Evolutionary conservation across 1,284 basidiomycete genomes (phyloP).

Genomic region (Filobasidium uniguttulatum): DNA sequence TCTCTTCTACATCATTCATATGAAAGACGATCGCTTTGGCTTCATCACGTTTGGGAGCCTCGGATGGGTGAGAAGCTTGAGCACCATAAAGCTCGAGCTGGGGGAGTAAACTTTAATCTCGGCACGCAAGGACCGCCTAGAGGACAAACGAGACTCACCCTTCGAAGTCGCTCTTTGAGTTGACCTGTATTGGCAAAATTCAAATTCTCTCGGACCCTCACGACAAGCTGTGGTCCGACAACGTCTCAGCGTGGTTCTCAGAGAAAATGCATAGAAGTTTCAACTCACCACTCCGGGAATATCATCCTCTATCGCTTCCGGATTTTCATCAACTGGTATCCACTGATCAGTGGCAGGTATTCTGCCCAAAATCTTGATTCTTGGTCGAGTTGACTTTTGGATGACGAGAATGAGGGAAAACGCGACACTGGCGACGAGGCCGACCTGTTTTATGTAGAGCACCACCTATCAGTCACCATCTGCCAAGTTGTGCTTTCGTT

Average conservation of each 20-base stretch:
- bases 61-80: slow-evolving; percentile 66
- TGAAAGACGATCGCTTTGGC: slow-evolving; percentile 74
- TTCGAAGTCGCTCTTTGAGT: slow-evolving; percentile 63
- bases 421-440: slow-evolving; percentile 68
- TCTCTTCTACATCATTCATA: slow-evolving; percentile 61
- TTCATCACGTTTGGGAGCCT: slow-evolving; percentile 59
- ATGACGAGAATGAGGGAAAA: slow-evolving; percentile 77
- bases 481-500: slow-evolving; percentile 43
- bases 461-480: slow-evolving; percentile 21
- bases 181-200: slow-evolving; percentile 84
- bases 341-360: slow-evolving; percentile 68
- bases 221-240: slow-evolving; percentile 43
- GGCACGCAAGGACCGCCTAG: background rate
- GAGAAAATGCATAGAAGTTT: background rate
- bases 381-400: slow-evolving; percentile 62
- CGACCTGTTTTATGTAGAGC: slow-evolving; percentile 31
- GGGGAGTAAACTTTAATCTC: background rate
- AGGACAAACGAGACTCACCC: slow-evolving; percentile 19
- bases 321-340: slow-evolving; percentile 64
- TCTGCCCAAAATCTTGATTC: slow-evolving; percentile 60
- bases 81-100: slow-evolving; percentile 52
- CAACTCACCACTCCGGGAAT: slow-evolving; percentile 46
- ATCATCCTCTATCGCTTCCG: slow-evolving; percentile 58
- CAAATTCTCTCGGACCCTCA: slow-evolving; percentile 64
- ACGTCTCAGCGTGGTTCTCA: background rate